Base-by-base conservation (phyloP, 1,284 basidiomycete species). In the Tilletia caries region DNA sequence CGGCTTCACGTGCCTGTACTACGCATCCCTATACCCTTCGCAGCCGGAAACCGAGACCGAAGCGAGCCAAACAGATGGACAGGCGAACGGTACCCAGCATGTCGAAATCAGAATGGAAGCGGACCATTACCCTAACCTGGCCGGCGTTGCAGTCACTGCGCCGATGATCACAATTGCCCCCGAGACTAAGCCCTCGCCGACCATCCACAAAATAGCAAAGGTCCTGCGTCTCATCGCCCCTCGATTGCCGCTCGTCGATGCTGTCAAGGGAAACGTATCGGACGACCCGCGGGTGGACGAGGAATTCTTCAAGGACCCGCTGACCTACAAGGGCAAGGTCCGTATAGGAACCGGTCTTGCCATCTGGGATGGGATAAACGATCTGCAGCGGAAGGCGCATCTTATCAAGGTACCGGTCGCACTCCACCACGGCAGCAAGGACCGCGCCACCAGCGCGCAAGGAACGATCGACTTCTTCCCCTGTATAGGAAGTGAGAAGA, bases 321-420 rank as follows among this genome's bases (percentile, higher is more conserved):
- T 85, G 10, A 85, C 85, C 34, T 87, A 87, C 77, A 84, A 86
- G 69, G 86, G 86, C 20, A 79, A 80, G 46, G 75, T 87, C 1
- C 81, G 86, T 20, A 84, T 87, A 44, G 83, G 80, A 0, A 87
- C 86, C 12, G 86, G 86, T 0, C 75, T 87, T 2, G 83, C 85
- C 8, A 80, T 86, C 10, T 76, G 86, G 1, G 78, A 84, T 33
- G 86, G 86, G n/a, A 84, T 86, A 73, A 78, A 73, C 15, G 77
- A 79, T 27, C 73, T 84, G 1, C 71, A 76, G 5, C 79, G 83
- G 60, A 79, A 86, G 18, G 80, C 81, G 5, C 72, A 75, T 20
- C 65, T 71, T 23, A 80, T 84, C 66, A 75, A 67, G 8, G 75
- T 75, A 78, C 86, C 86, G 4, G 82, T 87, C 60, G 82, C 83